Evolutionary conservation across 441 rosid species (phyloP), one percentile per base, ranked within the genome.

Genomic region (Brassica balearica): DNA sequence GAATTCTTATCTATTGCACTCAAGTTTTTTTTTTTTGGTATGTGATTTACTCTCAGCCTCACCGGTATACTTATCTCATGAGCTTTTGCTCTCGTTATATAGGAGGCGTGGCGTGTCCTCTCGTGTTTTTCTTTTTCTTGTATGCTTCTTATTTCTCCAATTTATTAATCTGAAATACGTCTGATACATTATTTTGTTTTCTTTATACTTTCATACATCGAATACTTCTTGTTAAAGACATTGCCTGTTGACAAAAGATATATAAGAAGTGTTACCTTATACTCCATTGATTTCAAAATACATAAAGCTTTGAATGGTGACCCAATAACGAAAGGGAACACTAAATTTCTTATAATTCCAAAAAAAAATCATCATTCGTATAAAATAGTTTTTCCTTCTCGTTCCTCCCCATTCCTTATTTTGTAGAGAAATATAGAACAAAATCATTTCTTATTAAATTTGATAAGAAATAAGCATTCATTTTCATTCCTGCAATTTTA

Each of bases 1-100:
- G 38, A 60, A 4, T 60, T 59, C 5, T 61, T 61, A 25, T n/a
- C 17, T 43, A 62, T 10, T 2, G 43, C 72, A 75, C 78, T 75
- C 78, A 66, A 56, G 61, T 56, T 20, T 36, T 12, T 6, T 10
- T 64, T 12, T 7, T 17, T 65, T 19, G 38, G 23, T 11, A 55
- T 34, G 65, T 53, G 72, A 2, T n/a, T 14, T 22, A 36, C 78
- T 75, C 78, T 75, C 78, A 67, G 72, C 66, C 78, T 75, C 78
- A 75, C 78, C 60, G 78, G 51, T 66, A 51, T 9, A 58, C 78
- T 74, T 8, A 56, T 20, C 58, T 5, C 15, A 3, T 0, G 0
- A 38, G 72, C 43, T 58, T 63, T 6, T 7, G 64, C 8, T 29
- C 69, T 41, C 29, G 0, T 66, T 75, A 75, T 75, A 75, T 74